Conservation (phyloP, 1,139 yeast species). For the Taiozyma sp. region DNA sequence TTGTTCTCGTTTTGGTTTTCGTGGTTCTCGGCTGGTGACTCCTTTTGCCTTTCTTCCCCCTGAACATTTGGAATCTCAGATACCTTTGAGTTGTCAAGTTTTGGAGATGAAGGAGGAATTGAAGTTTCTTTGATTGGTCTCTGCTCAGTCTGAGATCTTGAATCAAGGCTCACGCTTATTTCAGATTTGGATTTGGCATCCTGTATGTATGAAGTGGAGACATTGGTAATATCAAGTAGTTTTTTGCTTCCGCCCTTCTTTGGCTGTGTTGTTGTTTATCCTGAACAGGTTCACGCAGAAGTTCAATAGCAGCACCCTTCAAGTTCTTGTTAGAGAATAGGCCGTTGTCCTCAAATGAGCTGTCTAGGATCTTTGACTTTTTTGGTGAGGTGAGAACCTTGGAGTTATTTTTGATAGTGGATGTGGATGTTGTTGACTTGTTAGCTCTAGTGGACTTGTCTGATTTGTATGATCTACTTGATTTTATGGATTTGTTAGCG, state of each 20-base stretch:
- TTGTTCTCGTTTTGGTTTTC: not conserved
- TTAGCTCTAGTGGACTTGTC: not conserved
- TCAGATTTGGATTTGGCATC: not conserved
- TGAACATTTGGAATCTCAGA: not conserved
- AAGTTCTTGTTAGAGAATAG: constrained; percentile 14
- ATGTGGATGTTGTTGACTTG: constrained; percentile 1
- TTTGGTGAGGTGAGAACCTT: constrained; percentile 11
- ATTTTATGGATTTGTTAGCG: not conserved
- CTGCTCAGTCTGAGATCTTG: not conserved
- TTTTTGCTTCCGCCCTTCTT: not conserved
- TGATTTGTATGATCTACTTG: not conserved
- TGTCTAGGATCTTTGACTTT: constrained; percentile 18
- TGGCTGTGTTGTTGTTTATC: not conserved
- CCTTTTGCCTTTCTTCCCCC: not conserved
- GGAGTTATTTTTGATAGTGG: not conserved
- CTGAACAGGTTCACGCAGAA: not conserved
- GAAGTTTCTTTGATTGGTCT: not conserved
- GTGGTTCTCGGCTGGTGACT: not conserved
- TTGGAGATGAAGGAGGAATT: not conserved
- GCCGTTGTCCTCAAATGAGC: constrained; percentile 17
- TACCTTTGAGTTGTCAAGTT: not conserved
- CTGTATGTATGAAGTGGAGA: not conserved
- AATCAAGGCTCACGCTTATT: not conserved
- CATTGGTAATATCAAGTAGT: constrained; percentile 17
- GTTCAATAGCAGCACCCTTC: constrained; percentile 5